phyloP scores from a whole-genome alignment of 257 asterid species.

The Primulina eburnea region DNA sequence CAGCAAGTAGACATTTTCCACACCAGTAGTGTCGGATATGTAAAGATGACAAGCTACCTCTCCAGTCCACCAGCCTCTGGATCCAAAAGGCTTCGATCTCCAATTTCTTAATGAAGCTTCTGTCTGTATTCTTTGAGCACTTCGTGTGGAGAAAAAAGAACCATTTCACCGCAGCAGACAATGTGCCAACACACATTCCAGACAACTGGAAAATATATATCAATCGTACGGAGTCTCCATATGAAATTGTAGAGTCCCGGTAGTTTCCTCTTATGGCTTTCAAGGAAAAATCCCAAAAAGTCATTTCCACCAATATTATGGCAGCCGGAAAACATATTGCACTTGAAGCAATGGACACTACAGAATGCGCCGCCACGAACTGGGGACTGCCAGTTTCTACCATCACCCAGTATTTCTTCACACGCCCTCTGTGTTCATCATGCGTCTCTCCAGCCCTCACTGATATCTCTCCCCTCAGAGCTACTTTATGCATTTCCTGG shows the following conservation, averaged over 20 bases:
- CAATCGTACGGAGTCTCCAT: slow-evolving; percentile 2
- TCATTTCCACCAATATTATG: neutral
- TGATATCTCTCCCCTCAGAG: neutral
- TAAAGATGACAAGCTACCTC: slow-evolving; percentile 29
- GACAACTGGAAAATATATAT: slow-evolving; percentile 9
- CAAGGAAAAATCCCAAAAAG: neutral
- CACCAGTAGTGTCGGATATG: slow-evolving; percentile 21
- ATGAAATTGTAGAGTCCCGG: neutral
- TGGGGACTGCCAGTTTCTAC: slow-evolving; percentile 28
- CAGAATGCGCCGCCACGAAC: slow-evolving; percentile 22
- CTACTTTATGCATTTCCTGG: slow-evolving; percentile 12
- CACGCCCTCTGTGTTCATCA: neutral
- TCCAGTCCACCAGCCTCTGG: slow-evolving; percentile 36
- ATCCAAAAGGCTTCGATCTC: slow-evolving; percentile 33
- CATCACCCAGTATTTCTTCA: slow-evolving; percentile 22
- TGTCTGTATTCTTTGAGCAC: slow-evolving; percentile 11
- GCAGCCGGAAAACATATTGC: neutral
- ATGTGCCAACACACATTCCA: slow-evolving; percentile 24
- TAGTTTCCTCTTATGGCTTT: neutral
- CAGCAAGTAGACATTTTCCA: slow-evolving; percentile 26
- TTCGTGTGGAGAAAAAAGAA: slow-evolving; percentile 24
- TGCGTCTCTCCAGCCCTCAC: neutral
- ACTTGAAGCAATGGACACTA: neutral
- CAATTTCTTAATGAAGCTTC: neutral
- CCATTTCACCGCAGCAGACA: slow-evolving; percentile 36